Conservation (phyloP, 2,329 filamentous ascomycete genomes). For the Pseudogymnoascus sp. region DNA sequence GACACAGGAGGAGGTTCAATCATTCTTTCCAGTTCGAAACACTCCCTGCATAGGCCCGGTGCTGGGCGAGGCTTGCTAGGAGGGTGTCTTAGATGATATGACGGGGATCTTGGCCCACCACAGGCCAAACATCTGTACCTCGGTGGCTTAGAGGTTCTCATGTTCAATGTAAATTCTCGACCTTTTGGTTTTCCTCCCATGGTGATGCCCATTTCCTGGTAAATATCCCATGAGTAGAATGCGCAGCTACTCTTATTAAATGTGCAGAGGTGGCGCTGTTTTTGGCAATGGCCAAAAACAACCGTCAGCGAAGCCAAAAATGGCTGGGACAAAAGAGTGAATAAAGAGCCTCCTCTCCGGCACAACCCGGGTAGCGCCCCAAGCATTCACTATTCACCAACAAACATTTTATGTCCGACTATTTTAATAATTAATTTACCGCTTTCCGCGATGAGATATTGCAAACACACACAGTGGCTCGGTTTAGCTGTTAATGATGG, state of each 20-base stretch:
- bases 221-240: slow-evolving; percentile 8
- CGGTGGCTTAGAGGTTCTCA: not conserved
- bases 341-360: too few relatives aligned
- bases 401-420: too few relatives aligned
- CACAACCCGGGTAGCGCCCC: too few relatives aligned
- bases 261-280: slow-evolving; percentile 12
- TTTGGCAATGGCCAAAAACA: slow-evolving; percentile 9
- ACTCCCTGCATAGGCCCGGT: slow-evolving; percentile 14
- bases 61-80: slow-evolving; percentile 11
- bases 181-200: not conserved
- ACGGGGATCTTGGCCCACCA: slow-evolving; percentile 14
- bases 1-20: not conserved
- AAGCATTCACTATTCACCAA: too few relatives aligned
- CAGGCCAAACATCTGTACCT: slow-evolving; percentile 14
- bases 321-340: too few relatives aligned
- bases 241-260: slow-evolving; percentile 10
- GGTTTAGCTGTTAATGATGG: slow-evolving; percentile 13
- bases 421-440: too few relatives aligned
- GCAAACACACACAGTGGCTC: slow-evolving; percentile 18
- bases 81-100: slow-evolving; percentile 15
- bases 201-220: slow-evolving; percentile 10
- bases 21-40: slow-evolving; percentile 9
- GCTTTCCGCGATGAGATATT: slow-evolving; percentile 15
- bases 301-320: not conserved
- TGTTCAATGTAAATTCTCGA: slow-evolving; percentile 8